phyloP scores from a whole-genome alignment of 441 rosid species.

The Gossypium lobatum region DNA sequence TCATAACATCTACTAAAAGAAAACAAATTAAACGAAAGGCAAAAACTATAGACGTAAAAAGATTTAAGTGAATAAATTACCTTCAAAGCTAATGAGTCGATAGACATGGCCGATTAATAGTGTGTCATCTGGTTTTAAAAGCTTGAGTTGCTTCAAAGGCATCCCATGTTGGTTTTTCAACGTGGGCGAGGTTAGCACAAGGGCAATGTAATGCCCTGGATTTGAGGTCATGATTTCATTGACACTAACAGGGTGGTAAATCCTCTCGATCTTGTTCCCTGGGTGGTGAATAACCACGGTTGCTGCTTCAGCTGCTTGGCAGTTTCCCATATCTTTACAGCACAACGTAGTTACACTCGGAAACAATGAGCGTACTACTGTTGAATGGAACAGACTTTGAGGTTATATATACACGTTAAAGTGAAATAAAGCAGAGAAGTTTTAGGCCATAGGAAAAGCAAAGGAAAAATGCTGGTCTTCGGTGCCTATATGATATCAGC shows the following conservation, averaged over 20 bases:
- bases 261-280: conserved; percentile 60
- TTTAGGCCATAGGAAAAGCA: background rate
- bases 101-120: conserved; percentile 66
- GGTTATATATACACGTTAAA: background rate
- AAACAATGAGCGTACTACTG: too few relatives aligned
- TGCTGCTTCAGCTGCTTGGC: conserved; percentile 86
- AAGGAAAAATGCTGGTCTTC: background rate
- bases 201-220: conserved; percentile 83
- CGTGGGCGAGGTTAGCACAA: conserved; percentile 48
- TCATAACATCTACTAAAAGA: conserved; percentile 52
- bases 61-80: conserved; percentile 13
- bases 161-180: conserved; percentile 36
- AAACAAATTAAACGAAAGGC: background rate
- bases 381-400: background rate
- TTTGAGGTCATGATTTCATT: conserved; percentile 60
- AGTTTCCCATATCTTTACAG: conserved; percentile 60
- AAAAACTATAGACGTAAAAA: background rate
- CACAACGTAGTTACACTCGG: too few relatives aligned
- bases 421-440: too few relatives aligned
- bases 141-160: conserved; percentile 75
- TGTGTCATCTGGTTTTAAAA: conserved; percentile 69
- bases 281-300: conserved; percentile 76
- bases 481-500: background rate
- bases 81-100: conserved; percentile 80
- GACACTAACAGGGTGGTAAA: conserved; percentile 69